Percentiles rank a stretch among this genome's conserved stretches.
phyloP scores from a whole-genome alignment of 257 asterid genomes.

The Craterostigma plantagineum region DNA sequence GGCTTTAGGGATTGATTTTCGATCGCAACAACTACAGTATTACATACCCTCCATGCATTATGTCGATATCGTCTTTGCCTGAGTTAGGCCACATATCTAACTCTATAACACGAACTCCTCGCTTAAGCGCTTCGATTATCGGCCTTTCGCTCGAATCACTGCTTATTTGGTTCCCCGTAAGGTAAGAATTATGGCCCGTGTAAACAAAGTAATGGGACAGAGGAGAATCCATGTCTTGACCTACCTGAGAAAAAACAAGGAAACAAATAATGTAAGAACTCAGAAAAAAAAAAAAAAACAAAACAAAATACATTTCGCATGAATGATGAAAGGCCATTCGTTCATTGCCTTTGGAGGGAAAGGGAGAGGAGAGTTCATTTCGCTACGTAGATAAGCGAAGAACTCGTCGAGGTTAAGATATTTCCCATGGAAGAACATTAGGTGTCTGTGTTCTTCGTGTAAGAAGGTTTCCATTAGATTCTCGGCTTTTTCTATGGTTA shows the following conservation, averaged over 20 bases:
- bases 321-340: too few relatives aligned
- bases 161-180: slow-evolving; percentile 54
- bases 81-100: slow-evolving; percentile 66
- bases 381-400: slow-evolving; percentile 38
- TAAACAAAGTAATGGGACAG: slow-evolving; percentile 50
- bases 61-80: slow-evolving; percentile 25
- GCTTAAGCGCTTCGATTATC: slow-evolving; percentile 31
- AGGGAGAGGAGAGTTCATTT: slow-evolving; percentile 38
- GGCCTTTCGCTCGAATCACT: slow-evolving; percentile 54
- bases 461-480: slow-evolving; percentile 15
- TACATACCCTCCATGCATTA: slow-evolving; percentile 24
- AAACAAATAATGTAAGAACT: background rate
- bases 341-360: slow-evolving; percentile 38
- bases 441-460: slow-evolving; percentile 17
- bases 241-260: slow-evolving; percentile 33
- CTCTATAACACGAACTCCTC: slow-evolving; percentile 49
- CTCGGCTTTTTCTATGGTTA: slow-evolving; percentile 40
- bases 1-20: too few relatives aligned
- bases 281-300: too few relatives aligned
- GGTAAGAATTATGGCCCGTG: slow-evolving; percentile 54
- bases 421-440: slow-evolving; percentile 27
- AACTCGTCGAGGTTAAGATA: slow-evolving; percentile 29
- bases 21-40: too few relatives aligned
- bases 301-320: too few relatives aligned
- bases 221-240: slow-evolving; percentile 52